Evolutionary conservation across 2,329 filamentous ascomycete genomes (phyloP).

Genomic region (Phaeoacremonium minimum): DNA sequence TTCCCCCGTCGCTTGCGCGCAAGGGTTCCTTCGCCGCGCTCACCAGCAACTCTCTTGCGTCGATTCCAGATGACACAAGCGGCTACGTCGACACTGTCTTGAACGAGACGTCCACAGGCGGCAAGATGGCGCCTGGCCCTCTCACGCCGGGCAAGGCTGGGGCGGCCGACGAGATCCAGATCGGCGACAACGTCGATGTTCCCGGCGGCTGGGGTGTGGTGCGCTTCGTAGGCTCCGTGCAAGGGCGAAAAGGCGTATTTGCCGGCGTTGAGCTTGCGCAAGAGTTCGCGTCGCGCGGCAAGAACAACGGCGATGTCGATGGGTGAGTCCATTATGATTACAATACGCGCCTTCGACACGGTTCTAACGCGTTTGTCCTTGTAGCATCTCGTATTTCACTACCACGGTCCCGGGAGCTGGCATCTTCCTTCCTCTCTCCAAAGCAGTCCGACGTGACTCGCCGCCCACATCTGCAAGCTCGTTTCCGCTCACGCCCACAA

Average conservation of each 20-base stretch:
- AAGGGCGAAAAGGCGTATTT: conserved; percentile 87
- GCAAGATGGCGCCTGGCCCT: conserved; percentile 47
- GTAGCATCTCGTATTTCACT: conserved; percentile 71
- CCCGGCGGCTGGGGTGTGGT: conserved; percentile 82
- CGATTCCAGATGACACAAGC: conserved; percentile 63
- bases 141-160: conserved; percentile 44
- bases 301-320: conserved; percentile 95
- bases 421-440: conserved; percentile 87
- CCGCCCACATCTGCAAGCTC: conserved; percentile 45
- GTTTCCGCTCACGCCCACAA: conserved; percentile 64
- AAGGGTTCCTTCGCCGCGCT: conserved; percentile 70
- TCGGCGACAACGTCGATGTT: conserved; percentile 86
- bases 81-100: conserved; percentile 57
- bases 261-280: conserved; percentile 84
- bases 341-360: too few species aligned
- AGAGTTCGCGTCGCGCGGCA: conserved; percentile 78
- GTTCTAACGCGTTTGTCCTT: conserved; percentile 15
- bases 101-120: conserved; percentile 31
- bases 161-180: conserved; percentile 50
- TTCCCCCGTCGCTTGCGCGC: conserved; percentile 50
- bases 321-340: conserved; percentile 70
- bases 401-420: conserved; percentile 77
- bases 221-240: conserved; percentile 82
- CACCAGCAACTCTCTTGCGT: conserved; percentile 57
- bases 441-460: conserved; percentile 66